Conservation (phyloP, 305 asterid species). For the Euphrasia arctica region DNA sequence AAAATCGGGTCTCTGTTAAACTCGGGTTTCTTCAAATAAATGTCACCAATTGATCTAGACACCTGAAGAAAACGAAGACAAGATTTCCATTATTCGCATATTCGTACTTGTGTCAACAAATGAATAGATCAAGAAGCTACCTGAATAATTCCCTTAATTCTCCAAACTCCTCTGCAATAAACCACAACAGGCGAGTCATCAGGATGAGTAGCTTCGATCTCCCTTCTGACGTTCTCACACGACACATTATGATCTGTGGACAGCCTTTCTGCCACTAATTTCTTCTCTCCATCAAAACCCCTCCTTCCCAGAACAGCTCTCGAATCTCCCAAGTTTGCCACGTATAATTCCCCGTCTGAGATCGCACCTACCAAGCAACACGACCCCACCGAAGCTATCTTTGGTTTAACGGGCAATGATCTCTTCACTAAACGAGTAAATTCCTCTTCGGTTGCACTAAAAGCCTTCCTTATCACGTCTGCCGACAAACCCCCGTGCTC, state of each 20-base stretch:
- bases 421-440: slow-evolving; percentile 72
- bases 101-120: not conserved
- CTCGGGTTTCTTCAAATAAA: slow-evolving; percentile 89
- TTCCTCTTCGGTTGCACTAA: slow-evolving; percentile 88
- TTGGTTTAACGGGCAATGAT: slow-evolving; percentile 59
- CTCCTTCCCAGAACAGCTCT: slow-evolving; percentile 93
- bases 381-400: slow-evolving; percentile 88
- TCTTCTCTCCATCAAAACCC: slow-evolving; percentile 61
- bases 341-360: slow-evolving; percentile 65
- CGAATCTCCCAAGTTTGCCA: slow-evolving; percentile 94
- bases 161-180: slow-evolving; percentile 90
- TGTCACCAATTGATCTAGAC: slow-evolving; percentile 94
- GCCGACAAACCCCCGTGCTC: slow-evolving; percentile 88
- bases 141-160: slow-evolving; percentile 98
- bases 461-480: slow-evolving; percentile 83
- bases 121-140: slow-evolving; percentile 32
- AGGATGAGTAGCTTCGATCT: slow-evolving; percentile 88
- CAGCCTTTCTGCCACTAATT: slow-evolving; percentile 77
- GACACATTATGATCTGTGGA: slow-evolving; percentile 95
- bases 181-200: slow-evolving; percentile 74
- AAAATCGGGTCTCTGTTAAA: slow-evolving; percentile 70
- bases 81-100: slow-evolving; percentile 1
- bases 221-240: slow-evolving; percentile 72
- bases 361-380: slow-evolving; percentile 94
- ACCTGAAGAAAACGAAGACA: slow-evolving; percentile 46